Percentiles rank a stretch among this genome's conserved stretches.
phyloP scores from a whole-genome alignment of 495 filamentous ascomycete species.

The Xylaria cubensis region DNA sequence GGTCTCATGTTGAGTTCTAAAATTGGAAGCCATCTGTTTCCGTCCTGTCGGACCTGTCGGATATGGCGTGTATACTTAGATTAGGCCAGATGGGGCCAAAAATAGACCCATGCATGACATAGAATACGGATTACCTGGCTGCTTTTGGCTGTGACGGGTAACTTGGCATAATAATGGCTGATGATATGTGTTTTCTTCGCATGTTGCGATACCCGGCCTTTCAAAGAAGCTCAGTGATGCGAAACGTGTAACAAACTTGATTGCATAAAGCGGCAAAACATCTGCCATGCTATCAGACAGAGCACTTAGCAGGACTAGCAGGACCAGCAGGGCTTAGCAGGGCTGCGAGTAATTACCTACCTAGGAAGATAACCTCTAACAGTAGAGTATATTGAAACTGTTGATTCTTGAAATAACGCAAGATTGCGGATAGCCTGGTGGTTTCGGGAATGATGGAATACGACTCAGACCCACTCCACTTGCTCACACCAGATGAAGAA shows the following conservation, averaged over 20 bases:
- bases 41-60: slow-evolving; percentile 7
- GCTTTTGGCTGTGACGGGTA: neutral
- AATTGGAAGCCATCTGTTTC: slow-evolving; percentile 21
- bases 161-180: neutral
- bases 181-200: neutral
- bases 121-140: neutral
- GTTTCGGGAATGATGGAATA: slow-evolving; percentile 4
- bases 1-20: slow-evolving; percentile 7
- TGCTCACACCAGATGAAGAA: neutral
- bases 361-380: neutral
- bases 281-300: neutral
- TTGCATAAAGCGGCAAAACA: neutral
- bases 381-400: neutral
- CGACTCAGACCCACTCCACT: slow-evolving; percentile 14
- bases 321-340: neutral
- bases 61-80: neutral
- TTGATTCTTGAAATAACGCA: neutral
- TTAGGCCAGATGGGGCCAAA: neutral
- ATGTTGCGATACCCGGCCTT: neutral
- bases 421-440: neutral
- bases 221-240: neutral
- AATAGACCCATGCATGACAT: slow-evolving; percentile 8
- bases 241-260: neutral
- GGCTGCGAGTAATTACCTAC: neutral
- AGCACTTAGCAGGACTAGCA: neutral